These are phyloP conservation scores for Ceratobasidium sp. DNA, from an alignment of 1,284 basidiomycete species.

Conservation along the genomic window DNA sequence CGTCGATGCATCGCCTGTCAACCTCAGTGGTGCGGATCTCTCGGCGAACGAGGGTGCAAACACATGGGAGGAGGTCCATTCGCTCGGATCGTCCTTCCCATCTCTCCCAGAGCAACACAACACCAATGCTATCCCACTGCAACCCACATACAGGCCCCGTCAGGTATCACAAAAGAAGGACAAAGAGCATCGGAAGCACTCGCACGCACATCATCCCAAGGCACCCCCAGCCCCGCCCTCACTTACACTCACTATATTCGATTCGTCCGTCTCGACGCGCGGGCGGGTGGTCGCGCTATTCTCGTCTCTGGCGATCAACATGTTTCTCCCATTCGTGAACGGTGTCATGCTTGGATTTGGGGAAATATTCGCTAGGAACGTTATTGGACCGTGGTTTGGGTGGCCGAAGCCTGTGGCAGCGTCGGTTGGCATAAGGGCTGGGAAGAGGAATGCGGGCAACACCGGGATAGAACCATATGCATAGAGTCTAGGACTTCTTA, in stretches of 20 bases:
- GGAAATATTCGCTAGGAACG: conserved; percentile 93
- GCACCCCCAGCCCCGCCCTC: conserved; percentile 54
- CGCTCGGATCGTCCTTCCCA: conserved; percentile 43
- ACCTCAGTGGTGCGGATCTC: conserved; percentile 34
- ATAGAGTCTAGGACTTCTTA: too few relatives aligned
- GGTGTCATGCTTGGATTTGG: conserved; percentile 99
- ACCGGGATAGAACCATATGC: conserved; percentile 9
- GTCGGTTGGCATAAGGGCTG: conserved; percentile 28
- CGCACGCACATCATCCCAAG: conserved; percentile 44
- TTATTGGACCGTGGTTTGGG: conserved; percentile 69
- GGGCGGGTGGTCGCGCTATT: conserved; percentile 75
- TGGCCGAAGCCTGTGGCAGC: conserved; percentile 44
- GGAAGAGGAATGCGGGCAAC: not conserved
- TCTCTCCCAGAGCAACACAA: conserved; percentile 42
- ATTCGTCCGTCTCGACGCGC: conserved; percentile 65
- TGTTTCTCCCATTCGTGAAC: conserved; percentile 93
- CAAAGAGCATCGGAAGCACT: conserved; percentile 42
- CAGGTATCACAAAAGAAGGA: conserved; percentile 43
- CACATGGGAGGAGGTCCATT: conserved; percentile 46
- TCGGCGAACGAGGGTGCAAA: conserved; percentile 28
- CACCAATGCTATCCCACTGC: conserved; percentile 41
- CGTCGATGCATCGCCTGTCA: conserved; percentile 29
- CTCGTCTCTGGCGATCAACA: conserved; percentile 88
- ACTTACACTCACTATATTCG: conserved; percentile 78
- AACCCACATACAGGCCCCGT: conserved; percentile 24